Evolutionary conservation across 202 grass and related monocot species (phyloP), one percentile per base, ranked within the genome.

Genomic region (Schoenoplectus triqueter): DNA sequence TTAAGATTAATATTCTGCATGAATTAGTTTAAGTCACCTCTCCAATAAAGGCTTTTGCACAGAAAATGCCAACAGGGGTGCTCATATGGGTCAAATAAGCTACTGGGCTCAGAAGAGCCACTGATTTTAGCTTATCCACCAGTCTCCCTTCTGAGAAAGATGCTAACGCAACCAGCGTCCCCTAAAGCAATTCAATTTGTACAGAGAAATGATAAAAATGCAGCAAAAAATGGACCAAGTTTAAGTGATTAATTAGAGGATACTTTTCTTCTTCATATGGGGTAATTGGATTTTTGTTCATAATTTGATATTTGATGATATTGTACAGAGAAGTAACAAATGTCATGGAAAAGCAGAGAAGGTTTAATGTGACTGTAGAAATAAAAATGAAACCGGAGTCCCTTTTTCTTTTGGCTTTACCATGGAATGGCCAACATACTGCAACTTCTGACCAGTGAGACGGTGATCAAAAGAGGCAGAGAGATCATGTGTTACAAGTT

Each of bases 371-470:
- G 5, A 20, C 4, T 17, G 18, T 22, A 73, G 9, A 73, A 73
- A 73, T 19, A 52, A 74, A 78, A 20, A 56, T 63, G 57, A 81
- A 81, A 64, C 4, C 8, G 7, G 66, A 50, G 9, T 20, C 31
- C 31, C 31, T 14, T 45, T 57, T 18, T 17, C 22, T 22, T 2
- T 61, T 10, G 6, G 1, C 1, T 42, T 80, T 83, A 90, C 88
- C 88, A 90, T 80, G 73, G 88, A 90, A 73, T 90, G 88, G 5
- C 85, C 88, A 84, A 90, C 88, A 74, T 84, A 90, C 8, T 90
- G 88, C 81, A 90, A 56, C 47, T 90, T 90, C 49, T 84, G 85
- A 13, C 85, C 85, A 2, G 88, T 90, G 19, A 66, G 65, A 10
- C 59, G 4, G 51, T 74, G 76, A 64, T 75, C 81, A 54, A 81